These are phyloP conservation scores for Talaromyces piceae DNA, from an alignment of 2,329 filamentous ascomycete species.

Conservation along the genomic window DNA sequence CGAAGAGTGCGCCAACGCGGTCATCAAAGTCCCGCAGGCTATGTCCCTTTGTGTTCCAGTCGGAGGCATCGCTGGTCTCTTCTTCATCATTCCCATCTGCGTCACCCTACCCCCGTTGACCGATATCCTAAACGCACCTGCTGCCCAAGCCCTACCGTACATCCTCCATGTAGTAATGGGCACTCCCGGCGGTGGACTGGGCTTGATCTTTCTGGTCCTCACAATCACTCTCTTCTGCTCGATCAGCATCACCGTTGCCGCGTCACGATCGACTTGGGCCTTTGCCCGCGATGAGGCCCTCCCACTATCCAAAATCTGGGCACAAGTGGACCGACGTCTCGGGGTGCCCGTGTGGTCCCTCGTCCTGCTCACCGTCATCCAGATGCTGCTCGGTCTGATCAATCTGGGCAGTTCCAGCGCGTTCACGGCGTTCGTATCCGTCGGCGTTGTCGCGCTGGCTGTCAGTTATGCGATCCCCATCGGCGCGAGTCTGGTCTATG, in stretches of 20 bases:
- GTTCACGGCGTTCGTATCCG: conserved; percentile 45
- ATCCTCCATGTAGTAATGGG: conserved; percentile 47
- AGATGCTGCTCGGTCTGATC: conserved; percentile 45
- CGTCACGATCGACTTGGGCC: conserved; percentile 42
- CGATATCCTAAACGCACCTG: conserved; percentile 39
- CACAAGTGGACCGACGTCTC: conserved; percentile 26
- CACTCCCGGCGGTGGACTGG: conserved; percentile 40
- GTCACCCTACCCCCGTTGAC: conserved; percentile 42
- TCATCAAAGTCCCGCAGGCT: conserved; percentile 46
- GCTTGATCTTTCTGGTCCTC: conserved; percentile 44
- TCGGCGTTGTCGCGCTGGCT: conserved; percentile 51
- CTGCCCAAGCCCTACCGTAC: conserved; percentile 44
- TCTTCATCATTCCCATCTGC: conserved; percentile 51
- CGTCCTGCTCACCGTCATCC: conserved; percentile 37
- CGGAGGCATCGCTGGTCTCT: conserved; percentile 47
- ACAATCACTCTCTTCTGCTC: conserved; percentile 47
- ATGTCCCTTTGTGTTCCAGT: conserved; percentile 47
- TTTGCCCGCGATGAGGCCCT: conserved; percentile 40
- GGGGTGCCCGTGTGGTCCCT: conserved; percentile 38
- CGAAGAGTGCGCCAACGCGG: conserved; percentile 50
- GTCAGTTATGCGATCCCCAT: conserved; percentile 53
- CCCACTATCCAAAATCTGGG: conserved; percentile 33
- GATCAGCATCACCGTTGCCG: conserved; percentile 47
- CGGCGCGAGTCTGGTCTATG: conserved; percentile 41
- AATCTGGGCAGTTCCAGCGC: conserved; percentile 42